phyloP scores from a whole-genome alignment of 176 grass and related monocot genomes.

The Oryza rufipogon region DNA sequence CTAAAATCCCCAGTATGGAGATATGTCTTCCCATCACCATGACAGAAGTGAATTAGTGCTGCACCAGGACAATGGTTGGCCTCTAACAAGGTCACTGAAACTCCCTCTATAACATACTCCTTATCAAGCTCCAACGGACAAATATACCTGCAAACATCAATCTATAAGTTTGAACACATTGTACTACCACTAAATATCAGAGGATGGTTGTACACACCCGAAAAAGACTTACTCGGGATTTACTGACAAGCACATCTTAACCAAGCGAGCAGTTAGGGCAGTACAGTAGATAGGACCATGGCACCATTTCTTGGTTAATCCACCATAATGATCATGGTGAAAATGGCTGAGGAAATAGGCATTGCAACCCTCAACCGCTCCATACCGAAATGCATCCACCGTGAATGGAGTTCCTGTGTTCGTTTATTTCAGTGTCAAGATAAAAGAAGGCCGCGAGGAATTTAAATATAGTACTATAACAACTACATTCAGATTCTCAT shows the following conservation, averaged over 20 bases:
- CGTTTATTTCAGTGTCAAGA: background rate
- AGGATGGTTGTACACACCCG: background rate
- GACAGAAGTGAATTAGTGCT: constrained; percentile 60
- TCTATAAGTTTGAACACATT: background rate
- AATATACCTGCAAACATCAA: constrained; percentile 54
- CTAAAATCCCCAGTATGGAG: constrained; percentile 84
- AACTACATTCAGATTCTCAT: background rate
- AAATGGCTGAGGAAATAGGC: constrained; percentile 83
- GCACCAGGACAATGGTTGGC: constrained; percentile 85
- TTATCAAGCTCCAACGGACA: constrained; percentile 65
- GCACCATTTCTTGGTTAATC: constrained; percentile 74
- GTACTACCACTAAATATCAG: background rate
- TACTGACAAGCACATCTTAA: constrained; percentile 68
- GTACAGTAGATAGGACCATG: constrained; percentile 83
- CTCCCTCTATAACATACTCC: constrained; percentile 64
- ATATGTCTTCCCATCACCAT: constrained; percentile 60
- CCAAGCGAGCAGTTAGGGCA: constrained; percentile 63
- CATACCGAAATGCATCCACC: constrained; percentile 79
- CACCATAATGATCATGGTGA: constrained; percentile 73
- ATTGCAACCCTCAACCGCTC: constrained; percentile 53
- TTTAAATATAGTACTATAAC: too few species aligned
- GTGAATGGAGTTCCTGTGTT: constrained; percentile 67
- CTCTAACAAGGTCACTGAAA: constrained; percentile 65
- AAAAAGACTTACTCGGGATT: constrained; percentile 47
- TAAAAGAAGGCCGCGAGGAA: too few species aligned